phyloP scores from a whole-genome alignment of 345 rosid genomes.

The Citrus inodora region DNA sequence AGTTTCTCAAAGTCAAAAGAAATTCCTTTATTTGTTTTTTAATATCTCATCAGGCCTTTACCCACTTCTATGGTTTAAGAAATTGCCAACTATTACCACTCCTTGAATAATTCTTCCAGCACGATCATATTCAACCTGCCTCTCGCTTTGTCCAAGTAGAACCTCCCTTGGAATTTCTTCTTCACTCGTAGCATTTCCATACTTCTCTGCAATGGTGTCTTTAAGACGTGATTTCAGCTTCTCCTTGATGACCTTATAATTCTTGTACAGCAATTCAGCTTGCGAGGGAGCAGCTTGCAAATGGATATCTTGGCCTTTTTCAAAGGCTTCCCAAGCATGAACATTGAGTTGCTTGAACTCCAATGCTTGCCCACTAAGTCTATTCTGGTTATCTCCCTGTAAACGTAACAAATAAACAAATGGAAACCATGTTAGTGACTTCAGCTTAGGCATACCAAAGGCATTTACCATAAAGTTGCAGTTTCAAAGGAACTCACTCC shows the following conservation, averaged over 20 bases:
- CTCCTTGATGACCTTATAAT: constrained; percentile 46
- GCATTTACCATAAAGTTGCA: not conserved
- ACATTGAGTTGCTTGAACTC: constrained; percentile 56
- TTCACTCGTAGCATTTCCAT: constrained; percentile 58
- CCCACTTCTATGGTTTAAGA: not conserved
- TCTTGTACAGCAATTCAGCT: constrained; percentile 63
- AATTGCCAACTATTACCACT: constrained; percentile 29
- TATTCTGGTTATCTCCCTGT: constrained; percentile 71
- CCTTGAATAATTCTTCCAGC: constrained; percentile 71
- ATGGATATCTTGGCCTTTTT: constrained; percentile 68
- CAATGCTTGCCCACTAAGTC: constrained; percentile 70
- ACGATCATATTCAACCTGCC: constrained; percentile 71
- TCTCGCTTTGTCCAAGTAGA: constrained; percentile 71
- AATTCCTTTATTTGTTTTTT: not conserved
- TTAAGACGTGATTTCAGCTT: constrained; percentile 43
- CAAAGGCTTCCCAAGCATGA: constrained; percentile 67
- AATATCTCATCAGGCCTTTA: not conserved
- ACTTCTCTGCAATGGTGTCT: constrained; percentile 55
- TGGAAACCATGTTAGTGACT: not conserved
- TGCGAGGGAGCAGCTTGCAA: constrained; percentile 84
- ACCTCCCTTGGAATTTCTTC: constrained; percentile 67
- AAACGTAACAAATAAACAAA: constrained; percentile 3
- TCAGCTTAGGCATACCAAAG: not conserved
- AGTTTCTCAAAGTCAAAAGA: not conserved
- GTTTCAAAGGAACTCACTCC: constrained; percentile 26